Base-by-base conservation (phyloP, 176 grass and related monocot genomes). In the Musa acuminata region DNA sequence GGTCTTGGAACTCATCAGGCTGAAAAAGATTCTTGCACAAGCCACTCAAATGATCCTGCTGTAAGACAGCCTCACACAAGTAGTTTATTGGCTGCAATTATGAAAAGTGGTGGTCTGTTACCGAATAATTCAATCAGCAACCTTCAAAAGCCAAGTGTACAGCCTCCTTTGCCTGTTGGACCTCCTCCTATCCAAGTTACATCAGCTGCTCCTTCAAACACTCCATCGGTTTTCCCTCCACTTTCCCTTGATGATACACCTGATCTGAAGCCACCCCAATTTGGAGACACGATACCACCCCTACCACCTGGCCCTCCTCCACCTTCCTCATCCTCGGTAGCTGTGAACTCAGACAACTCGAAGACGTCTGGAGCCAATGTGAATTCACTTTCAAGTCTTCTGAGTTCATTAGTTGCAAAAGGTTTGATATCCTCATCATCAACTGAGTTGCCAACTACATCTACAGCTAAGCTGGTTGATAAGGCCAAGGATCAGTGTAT, bases 341-440 rank as follows among this genome's bases (percentile, higher is more conserved):
- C 50, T 68, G 29, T 24, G 0, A 69, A 78, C 79, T 73, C 80
- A 13, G 80, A 85, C 20, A 66, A 21, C 25, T 19, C 53, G 2
- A 81, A 87, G 9, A 83, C 29, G 27, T 43, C 55, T 64, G 55
- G 35, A 50, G 17, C 25, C 8, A 25, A 78, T 67, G 55, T 77
- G 68, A 88, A 87, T 60, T 88, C 95, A 3, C 84, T 99, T 55
- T 89, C 95, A 26, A 94, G 86, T 81, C 84, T 94, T 69, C 88
- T 99, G 74, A 91, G 80, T 87, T 89, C 90, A 72, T 86, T 99
- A 79, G 88, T 99, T 82, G 86, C 88, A 64, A 99, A 99, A 72
- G 95, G 95, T 60, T 67, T 99, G 72, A 94, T 99, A 74, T 93
- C 90, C 75, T 89, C 90, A 1, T 80, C 82, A 53, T 83, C 80